These are phyloP conservation scores for Podospora pseudoanserina DNA, from an alignment of 495 filamentous ascomycete species.

Conservation along the genomic window DNA sequence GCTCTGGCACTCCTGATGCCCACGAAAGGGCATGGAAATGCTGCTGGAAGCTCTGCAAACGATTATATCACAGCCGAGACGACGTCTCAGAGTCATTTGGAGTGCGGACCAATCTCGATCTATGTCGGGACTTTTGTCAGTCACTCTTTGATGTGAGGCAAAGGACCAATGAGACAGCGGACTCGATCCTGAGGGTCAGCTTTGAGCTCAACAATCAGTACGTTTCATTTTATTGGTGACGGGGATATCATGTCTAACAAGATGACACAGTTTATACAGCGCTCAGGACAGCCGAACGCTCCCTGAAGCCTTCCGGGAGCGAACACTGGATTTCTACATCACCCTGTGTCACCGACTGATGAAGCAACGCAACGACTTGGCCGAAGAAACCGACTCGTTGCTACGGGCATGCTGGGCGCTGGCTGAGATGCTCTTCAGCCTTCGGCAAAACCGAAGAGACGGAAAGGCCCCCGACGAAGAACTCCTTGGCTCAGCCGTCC, in stretches of 20 bases:
- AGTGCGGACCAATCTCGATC: constrained; percentile 72
- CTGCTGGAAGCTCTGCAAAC: constrained; percentile 87
- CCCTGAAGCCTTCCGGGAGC: constrained; percentile 82
- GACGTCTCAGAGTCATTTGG: constrained; percentile 65
- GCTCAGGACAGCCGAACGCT: constrained; percentile 76
- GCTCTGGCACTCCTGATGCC: constrained; percentile 62
- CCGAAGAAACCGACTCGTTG: constrained; percentile 76
- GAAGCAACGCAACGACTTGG: constrained; percentile 78
- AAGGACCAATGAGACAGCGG: constrained; percentile 67
- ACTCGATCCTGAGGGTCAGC: constrained; percentile 84
- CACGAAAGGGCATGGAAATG: constrained; percentile 87
- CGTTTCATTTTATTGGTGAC: constrained; percentile 12
- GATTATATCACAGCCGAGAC: constrained; percentile 75
- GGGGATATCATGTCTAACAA: constrained; percentile 14
- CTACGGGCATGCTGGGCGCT: constrained; percentile 85
- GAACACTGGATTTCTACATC: constrained; percentile 90
- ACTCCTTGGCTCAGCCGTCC: constrained; percentile 77
- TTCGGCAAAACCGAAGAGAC: constrained; percentile 77
- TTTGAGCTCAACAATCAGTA: constrained; percentile 91
- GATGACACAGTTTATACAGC: constrained; percentile 63
- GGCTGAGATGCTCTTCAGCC: constrained; percentile 90
- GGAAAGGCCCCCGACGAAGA: constrained; percentile 74
- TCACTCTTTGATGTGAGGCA: constrained; percentile 79
- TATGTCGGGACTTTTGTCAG: constrained; percentile 90
- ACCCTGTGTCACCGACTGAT: constrained; percentile 88